phyloP scores from a whole-genome alignment of 2,329 filamentous ascomycete species.

The Didymella pinodella region DNA sequence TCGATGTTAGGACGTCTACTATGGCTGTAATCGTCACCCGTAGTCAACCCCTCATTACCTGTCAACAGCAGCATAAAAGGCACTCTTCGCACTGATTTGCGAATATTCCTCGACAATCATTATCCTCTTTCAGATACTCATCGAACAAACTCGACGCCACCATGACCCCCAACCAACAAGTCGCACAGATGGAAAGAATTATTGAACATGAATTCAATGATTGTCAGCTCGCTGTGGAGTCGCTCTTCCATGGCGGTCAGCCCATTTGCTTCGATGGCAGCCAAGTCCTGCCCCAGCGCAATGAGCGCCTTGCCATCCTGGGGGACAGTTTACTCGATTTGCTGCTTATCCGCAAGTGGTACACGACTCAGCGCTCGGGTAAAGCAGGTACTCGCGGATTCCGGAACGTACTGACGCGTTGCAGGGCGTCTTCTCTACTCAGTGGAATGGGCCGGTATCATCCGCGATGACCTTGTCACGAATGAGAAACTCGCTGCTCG shows the following conservation, averaged over 20 bases:
- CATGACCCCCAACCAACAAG: not conserved
- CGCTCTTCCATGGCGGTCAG: not conserved
- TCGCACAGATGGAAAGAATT: not conserved
- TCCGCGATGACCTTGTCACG: not conserved
- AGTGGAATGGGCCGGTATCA: not conserved
- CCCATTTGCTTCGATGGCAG: not conserved
- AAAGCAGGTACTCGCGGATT: not conserved
- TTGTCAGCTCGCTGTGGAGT: not conserved
- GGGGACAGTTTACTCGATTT: not conserved
- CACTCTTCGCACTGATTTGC: not conserved
- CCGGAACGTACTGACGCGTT: not conserved
- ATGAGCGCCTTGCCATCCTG: not conserved
- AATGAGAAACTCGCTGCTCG: not conserved
- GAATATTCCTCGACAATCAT: not conserved
- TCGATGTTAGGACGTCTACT: not conserved
- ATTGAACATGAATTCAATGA: not conserved
- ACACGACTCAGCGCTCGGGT: not conserved
- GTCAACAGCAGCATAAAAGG: not conserved
- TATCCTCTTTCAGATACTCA: no score
- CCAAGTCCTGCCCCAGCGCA: not conserved
- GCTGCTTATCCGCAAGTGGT: not conserved
- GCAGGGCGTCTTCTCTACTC: not conserved
- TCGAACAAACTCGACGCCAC: no score
- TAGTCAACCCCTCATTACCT: not conserved
- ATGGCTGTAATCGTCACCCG: no score